Base-by-base conservation (phyloP, 2,329 filamentous ascomycete genomes). In the Diaporthe vexans region DNA sequence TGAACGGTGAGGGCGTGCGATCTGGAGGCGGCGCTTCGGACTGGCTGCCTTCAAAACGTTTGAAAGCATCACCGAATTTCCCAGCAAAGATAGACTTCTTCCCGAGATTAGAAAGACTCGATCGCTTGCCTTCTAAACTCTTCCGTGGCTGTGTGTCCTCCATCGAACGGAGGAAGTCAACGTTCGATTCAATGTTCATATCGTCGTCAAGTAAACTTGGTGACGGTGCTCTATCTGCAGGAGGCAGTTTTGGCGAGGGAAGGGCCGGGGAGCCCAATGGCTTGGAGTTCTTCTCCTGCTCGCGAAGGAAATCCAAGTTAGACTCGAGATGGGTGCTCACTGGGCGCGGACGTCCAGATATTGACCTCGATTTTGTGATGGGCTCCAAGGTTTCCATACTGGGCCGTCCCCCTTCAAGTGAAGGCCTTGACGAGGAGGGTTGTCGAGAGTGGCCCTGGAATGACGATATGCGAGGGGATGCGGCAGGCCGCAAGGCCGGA, bases 11-110 rank as follows among this genome's bases (percentile, higher is more conserved):
- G 1, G 87, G 85, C 19, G 86, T 86, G 48, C 86, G 84, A 9
- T 78, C 80, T n/a, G 78, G 81, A 21, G 78, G 79, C 15, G 77
- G 76, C 73, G 78, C 78, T 75, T 58, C 77, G 79, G 80, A 83
- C 11, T 75, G 72, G 74, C 86, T 89, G 33, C 86, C 88, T 82
- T 99, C 97, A 78, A 98, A 98, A 8, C 94, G 90, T 80, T 96
- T 95, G 85, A 98, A 98, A 4, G 96, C 95, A 79, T 98, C 95
- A 0, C 95, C 95, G 81, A 98, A 98, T 78, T 93, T 95, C 33
- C 95, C 94, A 7, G 92, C 93, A n/a, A 98, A 87, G 51, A 97
- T 91, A 73, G 91, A 94, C 83, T 97, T 97, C 35, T 94, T 52
- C 91, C 91, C 9, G 93, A 91, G 24, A 94, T 84, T 0, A 91